Evolutionary conservation across 805 yeast species (phyloP), one percentile per base, ranked within the genome.

Genomic region (Lachancea dasiensis): DNA sequence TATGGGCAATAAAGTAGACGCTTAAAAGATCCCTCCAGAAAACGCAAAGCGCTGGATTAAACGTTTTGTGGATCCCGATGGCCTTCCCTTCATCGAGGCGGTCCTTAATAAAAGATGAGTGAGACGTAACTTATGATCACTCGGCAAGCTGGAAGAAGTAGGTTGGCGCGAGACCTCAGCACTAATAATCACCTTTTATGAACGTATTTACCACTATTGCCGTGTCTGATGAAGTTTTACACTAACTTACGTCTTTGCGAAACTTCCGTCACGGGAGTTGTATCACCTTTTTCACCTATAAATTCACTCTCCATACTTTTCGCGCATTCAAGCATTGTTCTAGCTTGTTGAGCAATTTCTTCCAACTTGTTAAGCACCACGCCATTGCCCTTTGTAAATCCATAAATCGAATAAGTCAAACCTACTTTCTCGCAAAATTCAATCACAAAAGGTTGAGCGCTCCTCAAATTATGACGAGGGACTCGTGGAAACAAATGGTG

Each of bases 401-500:
- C 95, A 56, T 86, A 87, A 32, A 86, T 85, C 5, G 87, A 78
- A 54, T 87, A 86, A 42, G 74, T 75, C 36, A 86, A 68, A 0
- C 95, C 95, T 6, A 83, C 81, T 17, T 75, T 75, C 29, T 77
- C 64, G 60, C 95, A 86, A 51, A 86, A 86, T 29, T 77, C 75
- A 37, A 81, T 68, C 26, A 86, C 92, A 31, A 64, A 64, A 1
- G 79, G 76, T 54, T 87, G 95, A 0, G 79, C 85, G 20, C 68
- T 67, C 44, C 96, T 69, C 52, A 87, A 73, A 55, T 87, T 86
- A 60, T 87, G 95, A 41, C 95, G 71, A 16, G 96, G 96, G 50
- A 86, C 58, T 41, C 96, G 68, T 20, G 96, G 96, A 59, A 86
- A 86, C 49, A 87, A 67, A 56, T 86, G 96, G 58, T 86, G 96